Conservation (phyloP, 768 basidiomycete species). For the Podaxis sp. region DNA sequence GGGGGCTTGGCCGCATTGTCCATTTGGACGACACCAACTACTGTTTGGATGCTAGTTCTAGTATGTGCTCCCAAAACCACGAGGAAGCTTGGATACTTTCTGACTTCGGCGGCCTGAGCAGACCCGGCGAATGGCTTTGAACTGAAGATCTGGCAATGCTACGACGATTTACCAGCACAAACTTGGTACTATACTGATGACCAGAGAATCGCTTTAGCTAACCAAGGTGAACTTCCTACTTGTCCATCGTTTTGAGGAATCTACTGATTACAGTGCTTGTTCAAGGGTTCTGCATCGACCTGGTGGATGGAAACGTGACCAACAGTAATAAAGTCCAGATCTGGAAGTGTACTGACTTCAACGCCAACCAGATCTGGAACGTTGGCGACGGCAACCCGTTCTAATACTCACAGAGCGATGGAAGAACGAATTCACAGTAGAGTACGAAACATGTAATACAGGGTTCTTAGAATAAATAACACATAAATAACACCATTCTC, state of each 20-base stretch:
- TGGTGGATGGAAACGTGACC: slow-evolving; percentile 16
- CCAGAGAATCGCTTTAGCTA: slow-evolving; percentile 9
- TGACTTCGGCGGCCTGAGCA: neutral
- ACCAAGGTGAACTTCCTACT: slow-evolving; percentile 5
- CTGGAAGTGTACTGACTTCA: slow-evolving; percentile 17
- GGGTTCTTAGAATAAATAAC: neutral
- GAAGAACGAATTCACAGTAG: neutral
- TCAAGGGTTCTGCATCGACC: slow-evolving; percentile 18
- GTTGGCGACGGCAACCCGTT: neutral
- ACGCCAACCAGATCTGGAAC: slow-evolving; percentile 19
- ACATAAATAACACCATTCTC: neutral
- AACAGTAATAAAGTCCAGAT: slow-evolving; percentile 19
- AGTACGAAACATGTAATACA: neutral
- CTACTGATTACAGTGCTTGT: neutral
- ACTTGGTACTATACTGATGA: slow-evolving; percentile 14
- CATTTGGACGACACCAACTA: slow-evolving; percentile 14
- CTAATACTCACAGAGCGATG: too few species aligned
- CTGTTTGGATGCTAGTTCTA: slow-evolving; percentile 24
- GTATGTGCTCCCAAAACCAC: slow-evolving; percentile 10
- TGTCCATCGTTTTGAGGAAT: neutral
- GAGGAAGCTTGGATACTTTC: neutral
- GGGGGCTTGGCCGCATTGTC: neutral
- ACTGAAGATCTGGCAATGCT: slow-evolving; percentile 22
- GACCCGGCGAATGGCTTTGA: slow-evolving; percentile 14
- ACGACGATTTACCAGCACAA: slow-evolving; percentile 15